Base-by-base conservation (phyloP, 1,139 yeast species). In the Pichia sp. region DNA sequence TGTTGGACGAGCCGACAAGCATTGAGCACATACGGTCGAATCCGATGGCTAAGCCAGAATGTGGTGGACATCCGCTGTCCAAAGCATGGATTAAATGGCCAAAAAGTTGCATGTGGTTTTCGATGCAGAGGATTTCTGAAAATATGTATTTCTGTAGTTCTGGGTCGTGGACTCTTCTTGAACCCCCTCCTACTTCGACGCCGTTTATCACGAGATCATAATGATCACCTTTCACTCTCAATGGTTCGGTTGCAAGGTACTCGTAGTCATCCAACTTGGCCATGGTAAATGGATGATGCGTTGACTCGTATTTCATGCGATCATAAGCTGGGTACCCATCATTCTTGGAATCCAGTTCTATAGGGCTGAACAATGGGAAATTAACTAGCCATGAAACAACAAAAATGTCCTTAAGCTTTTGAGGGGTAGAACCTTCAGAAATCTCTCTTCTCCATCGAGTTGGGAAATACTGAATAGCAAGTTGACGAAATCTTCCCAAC, bases 241-340 rank as follows among this genome's bases (percentile, higher is more conserved):
- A 71, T 2, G 96, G 96, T 33, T 75, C 74, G 0, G 74, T 60
- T 9, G 68, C 75, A 5, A 92, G 72, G 3, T 69, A 62, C 0
- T 79, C 80, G 63, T 86, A 86, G 65, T 91, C 96, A 29, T 79
- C 83, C 1, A 81, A 64, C 49, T 84, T 79, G 1, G 86, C 88
- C 98, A 93, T 93, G 0, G 99, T 93, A 71, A 93, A 93, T 6
- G 99, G 99, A 68, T 93, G 99, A 67, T 93, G 99, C 0, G 97
- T 92, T 0, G 98, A 81, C 51, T 80, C 83, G 52, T 76, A 77
- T 6, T 68, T 64, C 1, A 65, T 55, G 41, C 63, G 67, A 62
- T 83, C 79, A 66, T 88, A 92, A 1, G 55, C 60, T 1, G 98
- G 97, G 64, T 83, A 90, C 10, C 65, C 72, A 3, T 54, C 49